Conservation (phyloP, 140 eudicot genomes). For the Ambrosia hybrid region DNA sequence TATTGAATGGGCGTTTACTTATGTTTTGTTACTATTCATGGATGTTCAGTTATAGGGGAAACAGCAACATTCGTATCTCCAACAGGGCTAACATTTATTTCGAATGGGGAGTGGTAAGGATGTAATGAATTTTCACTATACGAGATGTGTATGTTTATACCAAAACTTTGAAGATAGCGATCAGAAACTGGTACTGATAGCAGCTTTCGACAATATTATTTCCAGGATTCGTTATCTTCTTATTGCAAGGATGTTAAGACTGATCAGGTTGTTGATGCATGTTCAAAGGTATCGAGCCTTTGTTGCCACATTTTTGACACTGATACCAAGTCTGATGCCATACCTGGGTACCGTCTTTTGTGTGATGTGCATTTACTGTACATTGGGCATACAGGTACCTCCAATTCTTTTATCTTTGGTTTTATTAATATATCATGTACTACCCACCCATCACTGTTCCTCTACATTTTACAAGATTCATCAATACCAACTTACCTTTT, state of each 20-base stretch:
- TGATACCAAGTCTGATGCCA: constrained; percentile 96
- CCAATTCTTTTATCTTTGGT: neutral
- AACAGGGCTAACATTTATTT: constrained; percentile 59
- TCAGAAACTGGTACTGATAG: neutral
- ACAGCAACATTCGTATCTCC: constrained; percentile 84
- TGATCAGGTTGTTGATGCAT: constrained; percentile 93
- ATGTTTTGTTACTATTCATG: constrained; percentile 14
- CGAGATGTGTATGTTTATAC: neutral
- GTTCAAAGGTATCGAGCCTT: constrained; percentile 81
- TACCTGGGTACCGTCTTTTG: constrained; percentile 91
- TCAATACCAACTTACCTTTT: too few relatives aligned
- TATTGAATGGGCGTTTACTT: constrained; percentile 12
- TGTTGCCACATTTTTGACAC: constrained; percentile 89
- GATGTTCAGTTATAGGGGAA: constrained; percentile 84
- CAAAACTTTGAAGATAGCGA: neutral
- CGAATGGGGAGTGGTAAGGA: constrained; percentile 94
- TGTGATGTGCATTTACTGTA: constrained; percentile 83
- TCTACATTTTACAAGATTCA: too few relatives aligned
- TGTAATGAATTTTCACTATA: neutral
- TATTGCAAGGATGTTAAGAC: constrained; percentile 85
- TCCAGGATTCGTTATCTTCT: constrained; percentile 98
- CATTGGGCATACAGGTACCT: constrained; percentile 86
- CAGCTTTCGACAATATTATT: constrained; percentile 2
- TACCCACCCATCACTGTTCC: neutral
- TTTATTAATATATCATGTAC: neutral